Evolutionary conservation across 495 filamentous ascomycete genomes (phyloP), one percentile per base, ranked within the genome.

Genomic region (Podospora comata): DNA sequence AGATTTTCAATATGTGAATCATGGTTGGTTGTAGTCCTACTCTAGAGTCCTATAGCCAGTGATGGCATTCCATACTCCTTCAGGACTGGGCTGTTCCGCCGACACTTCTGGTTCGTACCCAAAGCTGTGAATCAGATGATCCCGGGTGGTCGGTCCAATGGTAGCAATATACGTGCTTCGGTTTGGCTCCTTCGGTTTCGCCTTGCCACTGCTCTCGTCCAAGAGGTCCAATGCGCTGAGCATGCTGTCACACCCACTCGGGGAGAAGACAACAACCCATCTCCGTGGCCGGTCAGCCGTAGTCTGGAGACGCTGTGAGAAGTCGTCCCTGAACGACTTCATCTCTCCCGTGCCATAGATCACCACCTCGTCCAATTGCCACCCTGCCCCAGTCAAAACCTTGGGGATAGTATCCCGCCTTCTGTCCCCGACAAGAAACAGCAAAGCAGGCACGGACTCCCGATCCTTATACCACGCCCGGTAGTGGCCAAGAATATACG

Each of bases 231-330:
- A 76, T 39, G 83, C 85, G 64, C 85, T 79, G 5, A 97, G 80
- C 90, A 97, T 91, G 72, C 86, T 88, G 76, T 91, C 88, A 71
- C 92, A 95, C 2, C 92, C 94, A 20, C 89, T 93, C 1, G 95
- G 93, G 55, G 94, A 97, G 72, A 99, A 99, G 7, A 98, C 90
- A 15, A 97, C 91, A 1, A 94, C 88, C 94, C 95, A 98, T 71
- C 90, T 83, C 39, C 65, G 71, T 34, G 72, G 65, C 7, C 72
- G 73, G 53, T 75, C 76, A 19, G 73, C 65, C 15, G 80, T 88
- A 60, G 78, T 70, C n/a, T 69, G 57, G 34, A 86, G 80, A 11
- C 82, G 73, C 9, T 66, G 67, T 19, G 69, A 73, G 70, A 97
- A 97, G 65, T 90, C 82, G 0, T 80, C 71, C 66, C 86, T 83